Evolutionary conservation across 331 rosid species (phyloP).

Genomic region (Erythrophleum ivorense): DNA sequence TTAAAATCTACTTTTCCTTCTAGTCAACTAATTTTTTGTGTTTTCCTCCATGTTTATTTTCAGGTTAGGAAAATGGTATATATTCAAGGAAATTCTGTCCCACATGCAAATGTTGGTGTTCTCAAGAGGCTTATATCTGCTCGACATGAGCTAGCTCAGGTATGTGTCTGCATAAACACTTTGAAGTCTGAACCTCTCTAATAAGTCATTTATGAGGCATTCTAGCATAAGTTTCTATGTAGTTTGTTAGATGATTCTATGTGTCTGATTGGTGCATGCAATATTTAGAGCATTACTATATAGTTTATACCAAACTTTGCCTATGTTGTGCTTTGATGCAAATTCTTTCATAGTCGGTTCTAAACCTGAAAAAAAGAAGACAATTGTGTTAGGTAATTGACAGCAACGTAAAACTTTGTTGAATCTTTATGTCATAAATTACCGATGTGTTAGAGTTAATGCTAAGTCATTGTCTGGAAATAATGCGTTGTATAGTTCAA

Average conservation of each 20-base stretch:
- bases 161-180: constrained; percentile 20
- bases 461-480: too few species aligned
- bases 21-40: constrained; percentile 16
- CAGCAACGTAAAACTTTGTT: too few species aligned
- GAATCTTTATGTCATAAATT: too few species aligned
- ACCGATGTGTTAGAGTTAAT: too few species aligned
- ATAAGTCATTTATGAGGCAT: constrained; percentile 10
- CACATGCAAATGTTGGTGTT: constrained; percentile 77
- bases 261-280: constrained; percentile 20
- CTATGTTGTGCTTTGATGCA: too few species aligned
- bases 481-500: too few species aligned
- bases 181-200: constrained; percentile 3
- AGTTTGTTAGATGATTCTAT: constrained; percentile 20
- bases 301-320: background rate
- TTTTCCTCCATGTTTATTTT: constrained; percentile 36
- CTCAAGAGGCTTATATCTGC: constrained; percentile 78
- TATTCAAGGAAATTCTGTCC: constrained; percentile 71
- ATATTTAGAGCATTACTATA: constrained; percentile 14
- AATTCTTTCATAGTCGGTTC: too few species aligned
- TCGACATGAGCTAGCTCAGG: constrained; percentile 87
- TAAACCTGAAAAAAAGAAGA: too few species aligned
- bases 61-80: constrained; percentile 90
- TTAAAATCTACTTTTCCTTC: background rate
- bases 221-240: background rate
- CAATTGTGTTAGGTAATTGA: too few species aligned